These are phyloP conservation scores for Cicer arietinum DNA, from an alignment of 306 rosid species.

Conservation along the genomic window DNA sequence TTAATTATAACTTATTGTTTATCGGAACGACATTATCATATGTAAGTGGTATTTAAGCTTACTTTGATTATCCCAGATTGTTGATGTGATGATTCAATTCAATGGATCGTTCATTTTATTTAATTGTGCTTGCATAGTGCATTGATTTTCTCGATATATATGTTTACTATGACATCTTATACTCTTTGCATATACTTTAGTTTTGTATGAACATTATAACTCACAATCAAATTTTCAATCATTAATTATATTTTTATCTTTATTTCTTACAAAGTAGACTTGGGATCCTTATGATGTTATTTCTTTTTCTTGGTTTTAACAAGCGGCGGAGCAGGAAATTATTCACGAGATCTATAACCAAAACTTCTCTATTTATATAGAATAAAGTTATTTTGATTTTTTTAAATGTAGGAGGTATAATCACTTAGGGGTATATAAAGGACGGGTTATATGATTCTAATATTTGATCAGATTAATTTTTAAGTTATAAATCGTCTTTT, in stretches of 20 bases:
- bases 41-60: not conserved
- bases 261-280: too few relatives aligned
- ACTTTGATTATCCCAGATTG: not conserved
- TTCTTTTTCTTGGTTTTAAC: too few relatives aligned
- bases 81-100: not conserved
- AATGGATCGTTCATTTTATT: not conserved
- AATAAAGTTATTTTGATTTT: too few relatives aligned
- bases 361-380: too few relatives aligned
- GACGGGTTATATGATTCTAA: fast-evolving
- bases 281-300: too few relatives aligned
- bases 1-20: not conserved
- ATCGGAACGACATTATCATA: not conserved
- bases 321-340: too few relatives aligned
- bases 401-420: too few relatives aligned
- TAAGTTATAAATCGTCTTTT: too few relatives aligned
- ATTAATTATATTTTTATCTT: not conserved
- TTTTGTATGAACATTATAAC: not conserved
- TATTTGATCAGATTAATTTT: too few relatives aligned
- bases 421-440: too few relatives aligned
- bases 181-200: not conserved
- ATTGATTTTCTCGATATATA: not conserved
- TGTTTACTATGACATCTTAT: not conserved
- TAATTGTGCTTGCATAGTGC: not conserved
- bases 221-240: not conserved
- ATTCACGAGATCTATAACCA: too few relatives aligned